Base-by-base conservation (phyloP, 2,329 filamentous ascomycete genomes). In the Biscogniauxia mediterranea region DNA sequence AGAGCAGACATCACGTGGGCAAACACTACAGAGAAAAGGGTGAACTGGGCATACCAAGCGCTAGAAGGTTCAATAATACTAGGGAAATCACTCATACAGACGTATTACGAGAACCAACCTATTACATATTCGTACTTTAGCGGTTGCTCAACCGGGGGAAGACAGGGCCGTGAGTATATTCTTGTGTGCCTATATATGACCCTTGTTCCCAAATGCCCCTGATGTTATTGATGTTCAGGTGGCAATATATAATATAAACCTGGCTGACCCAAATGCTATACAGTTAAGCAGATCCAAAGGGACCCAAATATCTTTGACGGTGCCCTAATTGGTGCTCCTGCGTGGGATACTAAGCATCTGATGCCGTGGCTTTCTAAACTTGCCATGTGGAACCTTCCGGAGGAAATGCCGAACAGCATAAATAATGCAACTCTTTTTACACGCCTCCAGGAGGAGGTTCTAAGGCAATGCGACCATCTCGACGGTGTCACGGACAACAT, bases 131-230 rank as follows among this genome's bases (percentile, higher is more conserved):
- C 77, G 9, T 84, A 84, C 67, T 84, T 78, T 66, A 74, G 76
- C 19, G 83, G 83, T 17, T 85, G 83, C 67, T 83, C 80, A 1
- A 84, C 82, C 0, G 83, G 83, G 26, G 83, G 83, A 2, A 73
- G 83, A 5, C 81, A 86, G 69, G 83, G 81, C 5, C 70, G 38
- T 83, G 15, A 80, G 80, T 56, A 76, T 80, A 54, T 75, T 79
- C 3, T 77, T 83, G 65, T 25, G 52, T 9, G 21, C n/a, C 38
- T 20, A 28, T 23, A 23, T 23, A 23, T 23, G 23, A 5, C 15
- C 23, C 17, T 17, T 19, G 19, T 26, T 50, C n/a, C 1, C 20
- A 21, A 21, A 32, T 13, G 11, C 28, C 7, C 28, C 28, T 9
- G 28, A 32, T 1, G 11, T 9, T 32, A 4, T 32, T 2, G 7